Evolutionary conservation across 2,329 filamentous ascomycete genomes (phyloP), one percentile per base, ranked within the genome.

Genomic region (Aspergillus transmontanensis): DNA sequence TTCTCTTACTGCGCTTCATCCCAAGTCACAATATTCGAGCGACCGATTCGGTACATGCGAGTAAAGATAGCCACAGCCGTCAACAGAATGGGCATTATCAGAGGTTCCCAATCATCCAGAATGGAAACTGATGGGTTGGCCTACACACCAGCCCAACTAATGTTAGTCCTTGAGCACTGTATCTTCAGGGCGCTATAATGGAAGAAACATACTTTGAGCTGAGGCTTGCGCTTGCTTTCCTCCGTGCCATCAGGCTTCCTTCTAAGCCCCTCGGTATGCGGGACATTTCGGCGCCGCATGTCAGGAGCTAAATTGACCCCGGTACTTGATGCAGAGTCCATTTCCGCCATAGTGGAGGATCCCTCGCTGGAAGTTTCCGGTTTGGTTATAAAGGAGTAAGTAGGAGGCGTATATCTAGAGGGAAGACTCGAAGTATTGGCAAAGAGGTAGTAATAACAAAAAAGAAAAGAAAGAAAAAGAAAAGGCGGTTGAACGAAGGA

Each of bases 11-110:
- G 89, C 70, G 89, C 89, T 81, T 91, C 89, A 76, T 91, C 89
- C 89, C 89, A 91, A 55, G 89, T 91, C 63, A 91, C 89, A 71
- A 91, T 91, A 65, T 87, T 84, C 53, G 89, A 91, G 57, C 88
- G 78, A 62, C 87, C 87, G 73, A 90, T 89, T 76, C 86, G 88
- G 79, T 86, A 90, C 81, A 89, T 84, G 70, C 87, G 85, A 51
- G 87, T 90, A 77, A 89, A 89, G 76, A 89, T 84, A 65, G 87
- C 84, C 63, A 89, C 77, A 51, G 82, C 81, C 36, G 87, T 90
- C 72, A 90, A 87, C 67, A 90, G 76, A 57, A 89, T 75, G 50
- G 87, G 87, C n/a, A 86, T 87, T 75, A 88, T 83, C 65, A 89
- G 78, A 67, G 83, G 86, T 72, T 90, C 87, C 76, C 84, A 87